A percentile compares a stretch with the other conserved stretches of the same genome.
Evolutionary conservation across 768 basidiomycete species (phyloP).

Genomic region (Xanthoconium stramineum): DNA sequence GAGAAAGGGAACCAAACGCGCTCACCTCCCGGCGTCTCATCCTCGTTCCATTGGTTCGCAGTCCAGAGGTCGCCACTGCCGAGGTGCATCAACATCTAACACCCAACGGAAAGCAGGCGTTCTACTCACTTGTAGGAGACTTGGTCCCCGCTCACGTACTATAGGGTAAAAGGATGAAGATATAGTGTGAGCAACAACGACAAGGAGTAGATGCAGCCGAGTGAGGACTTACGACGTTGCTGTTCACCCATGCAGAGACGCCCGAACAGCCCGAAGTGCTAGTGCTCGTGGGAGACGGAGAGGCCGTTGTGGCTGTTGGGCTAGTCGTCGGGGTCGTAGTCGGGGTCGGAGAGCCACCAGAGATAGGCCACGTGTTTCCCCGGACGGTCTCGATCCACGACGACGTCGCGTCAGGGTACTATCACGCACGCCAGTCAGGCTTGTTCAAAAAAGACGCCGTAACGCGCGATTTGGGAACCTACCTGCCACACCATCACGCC

Average conservation of each 20-base stretch:
- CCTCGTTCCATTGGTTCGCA: slow-evolving; percentile 46
- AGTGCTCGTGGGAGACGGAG: slow-evolving; percentile 20
- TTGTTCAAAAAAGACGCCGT: neutral
- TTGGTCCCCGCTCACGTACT: neutral
- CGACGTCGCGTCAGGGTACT: slow-evolving; percentile 38
- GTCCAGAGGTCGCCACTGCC: slow-evolving; percentile 47
- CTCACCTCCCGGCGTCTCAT: slow-evolving; percentile 33
- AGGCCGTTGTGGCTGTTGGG: neutral
- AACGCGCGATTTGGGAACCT: neutral
- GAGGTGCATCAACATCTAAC: neutral
- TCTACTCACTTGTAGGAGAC: neutral
- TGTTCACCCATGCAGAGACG: neutral
- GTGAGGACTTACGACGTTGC: neutral
- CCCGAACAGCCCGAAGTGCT: slow-evolving; percentile 19
- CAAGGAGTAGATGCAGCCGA: neutral
- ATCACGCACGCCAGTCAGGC: neutral
- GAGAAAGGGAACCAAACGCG: neutral
- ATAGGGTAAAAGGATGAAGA: too few species aligned
- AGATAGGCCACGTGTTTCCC: slow-evolving; percentile 35
- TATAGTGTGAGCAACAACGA: too few species aligned
- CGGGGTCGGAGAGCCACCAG: neutral
- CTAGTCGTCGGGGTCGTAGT: neutral
- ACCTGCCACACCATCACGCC: slow-evolving; percentile 46
- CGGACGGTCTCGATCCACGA: slow-evolving; percentile 42
- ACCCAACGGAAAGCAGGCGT: neutral